Base-by-base conservation (phyloP, 75 land plant genomes). In the Pinus tabuliformis region DNA sequence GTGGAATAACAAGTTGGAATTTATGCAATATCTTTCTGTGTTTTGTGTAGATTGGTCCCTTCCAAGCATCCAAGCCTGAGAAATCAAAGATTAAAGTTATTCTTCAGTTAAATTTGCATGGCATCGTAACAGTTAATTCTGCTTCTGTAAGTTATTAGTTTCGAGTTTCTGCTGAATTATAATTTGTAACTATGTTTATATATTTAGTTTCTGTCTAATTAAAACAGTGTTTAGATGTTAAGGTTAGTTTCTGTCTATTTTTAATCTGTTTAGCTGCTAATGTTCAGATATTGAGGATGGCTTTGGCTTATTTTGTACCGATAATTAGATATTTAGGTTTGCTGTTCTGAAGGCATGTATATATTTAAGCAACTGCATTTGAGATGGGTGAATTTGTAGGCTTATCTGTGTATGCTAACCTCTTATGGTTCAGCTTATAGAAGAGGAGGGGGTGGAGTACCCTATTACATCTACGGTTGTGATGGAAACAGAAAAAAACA, bases 31-130 rank as follows among this genome's bases (percentile, higher is more conserved):
- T 68, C 9, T 42, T 20, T n/a, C 12, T 5, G 12, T 68, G 17
- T 63, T 45, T 16, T 30, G 52, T 39, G n/a, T 22, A 95, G 99
- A 86, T 96, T 82, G 97, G 94, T 21, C 97, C 97, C 62, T 88
- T 91, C 76, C 86, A 60, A 56, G 86, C 79, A 24, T 73, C 89
- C 3, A 73, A 81, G 21, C 49, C 81, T 22, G 89, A 79, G 16
- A 92, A 88, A 20, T 76, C 89, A 36, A 93, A 84, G 82, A 81
- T 96, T 45, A 93, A 93, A 83, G 89, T 96, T 58, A 86, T 79
- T 76, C 79, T 96, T 70, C 79, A 82, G 3, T 62, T 96, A 73
- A 94, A 91, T 77, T 83, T 93, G 42, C 97, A 96, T 82, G 97
- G 99, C 5, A 83, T 93, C 63, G 78, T 96, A 39, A 78, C 82